Evolutionary conservation across 2,329 filamentous ascomycete genomes (phyloP).

Genomic region (Hypoxylon sp.): DNA sequence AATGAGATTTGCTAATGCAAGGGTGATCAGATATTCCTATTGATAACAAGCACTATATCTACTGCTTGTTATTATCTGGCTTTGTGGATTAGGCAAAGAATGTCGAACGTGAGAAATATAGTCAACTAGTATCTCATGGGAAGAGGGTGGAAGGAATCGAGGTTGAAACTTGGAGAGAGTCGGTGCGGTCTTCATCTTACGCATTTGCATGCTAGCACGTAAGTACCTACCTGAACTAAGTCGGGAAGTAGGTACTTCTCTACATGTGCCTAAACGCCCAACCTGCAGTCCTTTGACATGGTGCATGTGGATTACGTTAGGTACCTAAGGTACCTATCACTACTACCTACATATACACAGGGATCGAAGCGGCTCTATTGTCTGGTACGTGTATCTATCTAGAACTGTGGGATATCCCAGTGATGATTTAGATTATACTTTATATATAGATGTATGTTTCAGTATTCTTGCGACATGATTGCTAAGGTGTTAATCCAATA

Average conservation of each 20-base stretch:
- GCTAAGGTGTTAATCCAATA: too few relatives aligned
- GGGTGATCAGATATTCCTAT: constrained; percentile 1
- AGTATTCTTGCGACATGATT: too few relatives aligned
- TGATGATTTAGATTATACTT: neutral
- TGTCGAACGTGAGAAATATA: constrained; percentile 1
- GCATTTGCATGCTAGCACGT: constrained; percentile 9
- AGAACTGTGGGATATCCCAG: neutral
- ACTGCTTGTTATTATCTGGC: constrained; percentile 5
- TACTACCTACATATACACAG: neutral
- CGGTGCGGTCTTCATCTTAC: constrained; percentile 21
- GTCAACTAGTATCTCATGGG: constrained; percentile 9
- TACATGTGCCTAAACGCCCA: constrained; percentile 30
- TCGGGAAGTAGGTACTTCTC: constrained; percentile 6
- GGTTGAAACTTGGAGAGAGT: constrained; percentile 36
- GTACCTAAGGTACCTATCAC: neutral
- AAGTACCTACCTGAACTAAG: constrained; percentile 12
- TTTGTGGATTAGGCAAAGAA: constrained; percentile 14
- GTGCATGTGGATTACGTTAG: neutral
- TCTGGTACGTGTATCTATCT: neutral
- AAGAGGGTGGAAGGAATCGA: constrained; percentile 27
- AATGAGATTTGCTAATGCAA: constrained; percentile 14
- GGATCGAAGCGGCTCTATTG: neutral
- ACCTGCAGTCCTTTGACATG: constrained; percentile 10
- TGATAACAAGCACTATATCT: neutral
- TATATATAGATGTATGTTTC: neutral